These are phyloP conservation scores for Penicillium sp. DNA, from an alignment of 2,329 filamentous ascomycete genomes.

Conservation along the genomic window DNA sequence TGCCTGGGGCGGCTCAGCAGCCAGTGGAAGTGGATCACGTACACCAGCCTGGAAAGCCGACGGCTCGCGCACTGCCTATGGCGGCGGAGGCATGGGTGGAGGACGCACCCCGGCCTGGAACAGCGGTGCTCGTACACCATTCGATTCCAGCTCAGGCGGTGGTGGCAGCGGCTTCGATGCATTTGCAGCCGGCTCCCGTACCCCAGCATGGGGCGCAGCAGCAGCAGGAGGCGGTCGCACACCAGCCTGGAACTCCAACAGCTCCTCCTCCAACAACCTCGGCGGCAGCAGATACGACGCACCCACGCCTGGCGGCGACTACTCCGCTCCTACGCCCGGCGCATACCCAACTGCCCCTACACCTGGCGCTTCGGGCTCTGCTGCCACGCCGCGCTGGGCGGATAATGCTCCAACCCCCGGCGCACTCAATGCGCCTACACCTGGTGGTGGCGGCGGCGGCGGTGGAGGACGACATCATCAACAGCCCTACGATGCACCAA, in stretches of 20 bases:
- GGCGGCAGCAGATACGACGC: conserved; percentile 59
- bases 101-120: conserved; percentile 74
- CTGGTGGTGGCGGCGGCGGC: conserved; percentile 30
- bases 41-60: conserved; percentile 57
- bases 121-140: conserved; percentile 69
- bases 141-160: conserved; percentile 53
- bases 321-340: conserved; percentile 65
- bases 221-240: conserved; percentile 40
- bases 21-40: conserved; percentile 40
- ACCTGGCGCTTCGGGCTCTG: conserved; percentile 60
- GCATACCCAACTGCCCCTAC: conserved; percentile 58
- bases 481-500: conserved; percentile 43
- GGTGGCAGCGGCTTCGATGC: conserved; percentile 61
- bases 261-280: conserved; percentile 26
- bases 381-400: conserved; percentile 51
- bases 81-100: conserved; percentile 66
- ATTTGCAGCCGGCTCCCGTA: conserved; percentile 69
- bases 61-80: conserved; percentile 56
- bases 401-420: conserved; percentile 45
- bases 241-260: conserved; percentile 40
- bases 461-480: neutral
- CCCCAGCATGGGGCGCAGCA: conserved; percentile 65
- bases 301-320: conserved; percentile 65
- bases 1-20: conserved; percentile 34
- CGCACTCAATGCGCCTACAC: conserved; percentile 43